Conservation (phyloP, 2,329 filamentous ascomycete species). For the Fusarium sp. region DNA sequence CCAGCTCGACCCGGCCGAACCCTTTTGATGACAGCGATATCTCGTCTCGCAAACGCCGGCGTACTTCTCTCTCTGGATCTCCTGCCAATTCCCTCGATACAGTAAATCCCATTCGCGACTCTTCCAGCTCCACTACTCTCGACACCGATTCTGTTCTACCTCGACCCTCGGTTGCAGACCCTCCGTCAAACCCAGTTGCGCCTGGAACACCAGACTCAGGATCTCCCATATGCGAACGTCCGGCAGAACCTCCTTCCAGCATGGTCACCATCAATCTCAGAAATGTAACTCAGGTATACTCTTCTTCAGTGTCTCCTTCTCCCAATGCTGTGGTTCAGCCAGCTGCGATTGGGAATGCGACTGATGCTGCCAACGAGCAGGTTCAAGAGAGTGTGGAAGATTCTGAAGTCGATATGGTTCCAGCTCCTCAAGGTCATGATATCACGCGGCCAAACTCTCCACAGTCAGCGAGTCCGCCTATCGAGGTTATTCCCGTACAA, state of each 20-base stretch:
- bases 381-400: slow-evolving; percentile 61
- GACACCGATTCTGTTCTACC: slow-evolving; percentile 46
- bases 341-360: neutral
- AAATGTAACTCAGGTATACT: slow-evolving; percentile 55
- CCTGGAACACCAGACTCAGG: slow-evolving; percentile 58
- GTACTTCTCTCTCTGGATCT: slow-evolving; percentile 68
- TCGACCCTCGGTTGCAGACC: slow-evolving; percentile 44
- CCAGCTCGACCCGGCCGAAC: slow-evolving; percentile 70
- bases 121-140: slow-evolving; percentile 49
- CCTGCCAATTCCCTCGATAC: slow-evolving; percentile 64
- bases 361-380: slow-evolving; percentile 38
- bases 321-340: slow-evolving; percentile 47
- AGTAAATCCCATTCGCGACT: slow-evolving; percentile 48
- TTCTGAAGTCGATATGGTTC: slow-evolving; percentile 53
- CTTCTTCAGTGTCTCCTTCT: slow-evolving; percentile 58
- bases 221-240: slow-evolving; percentile 48
- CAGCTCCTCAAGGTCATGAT: slow-evolving; percentile 37
- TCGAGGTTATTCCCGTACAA: slow-evolving; percentile 56
- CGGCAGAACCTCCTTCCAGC: slow-evolving; percentile 59
- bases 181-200: slow-evolving; percentile 56
- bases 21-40: slow-evolving; percentile 70
- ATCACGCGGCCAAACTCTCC: slow-evolving; percentile 52
- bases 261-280: slow-evolving; percentile 71
- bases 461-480: slow-evolving; percentile 57
- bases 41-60: slow-evolving; percentile 69